A percentile compares a stretch with the other conserved stretches of the same genome.
Conservation (phyloP, 1,139 yeast genomes). For the Taphrina betulina region DNA sequence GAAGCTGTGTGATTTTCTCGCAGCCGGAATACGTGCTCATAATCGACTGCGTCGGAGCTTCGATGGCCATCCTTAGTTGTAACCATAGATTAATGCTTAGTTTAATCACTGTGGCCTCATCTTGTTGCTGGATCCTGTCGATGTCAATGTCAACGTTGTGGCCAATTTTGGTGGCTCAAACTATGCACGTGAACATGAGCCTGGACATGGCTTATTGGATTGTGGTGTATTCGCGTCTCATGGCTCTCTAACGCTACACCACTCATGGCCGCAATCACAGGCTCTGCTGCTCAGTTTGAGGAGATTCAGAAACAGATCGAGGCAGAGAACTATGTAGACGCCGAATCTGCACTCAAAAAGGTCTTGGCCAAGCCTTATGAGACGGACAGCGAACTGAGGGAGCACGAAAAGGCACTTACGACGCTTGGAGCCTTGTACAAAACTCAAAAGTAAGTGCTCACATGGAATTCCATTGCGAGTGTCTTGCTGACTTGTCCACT, state of each 20-base stretch:
- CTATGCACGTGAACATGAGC: neutral
- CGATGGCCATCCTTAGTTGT: too few species aligned
- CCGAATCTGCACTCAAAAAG: constrained; percentile 12
- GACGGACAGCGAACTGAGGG: constrained; percentile 46
- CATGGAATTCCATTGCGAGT: neutral
- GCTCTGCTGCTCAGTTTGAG: neutral
- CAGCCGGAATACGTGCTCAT: too few species aligned
- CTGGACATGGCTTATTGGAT: neutral
- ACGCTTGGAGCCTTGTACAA: constrained; percentile 45
- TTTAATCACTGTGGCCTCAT: too few species aligned
- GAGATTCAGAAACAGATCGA: constrained; percentile 4
- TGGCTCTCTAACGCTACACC: too few species aligned
- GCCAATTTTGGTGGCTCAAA: too few species aligned
- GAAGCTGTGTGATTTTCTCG: too few species aligned
- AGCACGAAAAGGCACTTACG: constrained; percentile 45
- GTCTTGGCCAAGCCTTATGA: constrained; percentile 8
- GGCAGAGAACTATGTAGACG: constrained; percentile 16
- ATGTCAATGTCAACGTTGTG: too few species aligned
- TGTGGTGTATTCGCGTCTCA: neutral
- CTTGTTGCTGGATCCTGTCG: too few species aligned
- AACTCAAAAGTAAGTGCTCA: constrained; percentile 39
- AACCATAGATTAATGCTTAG: too few species aligned
- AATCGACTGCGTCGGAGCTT: too few species aligned
- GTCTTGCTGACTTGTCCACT: constrained; percentile 5
- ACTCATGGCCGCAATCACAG: neutral